Percentiles rank a stretch among this genome's conserved stretches.
These are phyloP conservation scores for Limnanthes douglasii DNA, from an alignment of 345 rosid genomes.

Conservation along the genomic window DNA sequence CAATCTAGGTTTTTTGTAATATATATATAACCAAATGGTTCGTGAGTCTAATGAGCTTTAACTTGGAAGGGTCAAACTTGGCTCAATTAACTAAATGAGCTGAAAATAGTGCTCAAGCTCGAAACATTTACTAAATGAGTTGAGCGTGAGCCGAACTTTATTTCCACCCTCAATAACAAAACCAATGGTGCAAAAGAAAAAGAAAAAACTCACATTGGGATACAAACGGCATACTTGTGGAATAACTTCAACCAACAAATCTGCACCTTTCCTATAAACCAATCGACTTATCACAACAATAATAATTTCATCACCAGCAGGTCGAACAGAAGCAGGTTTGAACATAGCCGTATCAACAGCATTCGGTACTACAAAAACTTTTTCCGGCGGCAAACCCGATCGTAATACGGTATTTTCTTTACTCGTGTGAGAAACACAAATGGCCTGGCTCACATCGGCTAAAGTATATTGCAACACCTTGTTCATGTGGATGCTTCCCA, in stretches of 20 bases:
- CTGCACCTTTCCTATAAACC: slow-evolving; percentile 94
- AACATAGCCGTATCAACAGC: slow-evolving; percentile 99
- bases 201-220: slow-evolving; percentile 49
- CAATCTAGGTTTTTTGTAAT: too few relatives aligned
- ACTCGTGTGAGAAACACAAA: slow-evolving; percentile 92
- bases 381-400: slow-evolving; percentile 77
- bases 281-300: slow-evolving; percentile 88
- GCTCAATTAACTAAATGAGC: too few relatives aligned
- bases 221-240: slow-evolving; percentile 64
- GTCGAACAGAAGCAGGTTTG: slow-evolving; percentile 50
- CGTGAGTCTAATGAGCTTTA: too few relatives aligned
- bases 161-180: slow-evolving; percentile 1
- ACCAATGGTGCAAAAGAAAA: not conserved
- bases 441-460: slow-evolving; percentile 92
- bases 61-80: too few relatives aligned
- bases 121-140: too few relatives aligned
- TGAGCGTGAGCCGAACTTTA: too few relatives aligned
- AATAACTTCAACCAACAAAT: slow-evolving; percentile 92
- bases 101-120: too few relatives aligned
- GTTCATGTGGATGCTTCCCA: slow-evolving; percentile 96
- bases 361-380: slow-evolving; percentile 86
- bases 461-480: slow-evolving; percentile 86
- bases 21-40: too few relatives aligned
- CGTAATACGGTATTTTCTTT: slow-evolving; percentile 90
- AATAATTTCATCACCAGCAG: slow-evolving; percentile 38